Evolutionary conservation across 2,329 filamentous ascomycete genomes (phyloP).

Genomic region (Trichoderma polysporum): DNA sequence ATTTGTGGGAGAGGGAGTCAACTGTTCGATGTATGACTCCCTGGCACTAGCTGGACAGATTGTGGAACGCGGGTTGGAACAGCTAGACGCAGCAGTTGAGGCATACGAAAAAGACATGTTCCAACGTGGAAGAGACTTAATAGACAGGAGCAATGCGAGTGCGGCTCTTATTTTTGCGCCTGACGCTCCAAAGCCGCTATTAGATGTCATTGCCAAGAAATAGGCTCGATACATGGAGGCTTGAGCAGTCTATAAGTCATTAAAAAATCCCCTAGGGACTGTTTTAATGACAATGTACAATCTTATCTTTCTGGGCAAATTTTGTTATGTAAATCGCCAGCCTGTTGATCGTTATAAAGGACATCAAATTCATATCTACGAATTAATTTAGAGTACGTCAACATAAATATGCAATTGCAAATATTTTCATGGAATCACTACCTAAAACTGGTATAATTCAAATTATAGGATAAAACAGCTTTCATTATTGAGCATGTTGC

Average conservation of each 20-base stretch:
- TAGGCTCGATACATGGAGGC: not conserved
- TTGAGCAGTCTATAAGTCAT: not conserved
- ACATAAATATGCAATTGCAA: not conserved
- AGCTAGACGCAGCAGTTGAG: not conserved
- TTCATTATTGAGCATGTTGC: too few species aligned
- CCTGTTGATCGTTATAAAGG: not conserved
- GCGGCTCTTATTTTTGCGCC: not conserved
- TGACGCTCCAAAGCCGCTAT: not conserved
- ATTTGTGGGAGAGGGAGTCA: conserved; percentile 16
- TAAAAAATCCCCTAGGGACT: not conserved
- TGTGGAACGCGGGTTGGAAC: not conserved
- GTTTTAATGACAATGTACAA: not conserved
- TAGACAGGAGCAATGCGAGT: conserved; percentile 2
- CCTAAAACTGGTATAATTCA: too few species aligned
- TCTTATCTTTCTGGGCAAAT: not conserved
- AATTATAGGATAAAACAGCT: too few species aligned
- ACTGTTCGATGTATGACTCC: conserved; percentile 11
- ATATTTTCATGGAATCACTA: too few species aligned
- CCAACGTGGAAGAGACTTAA: not conserved
- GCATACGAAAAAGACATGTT: conserved; percentile 19
- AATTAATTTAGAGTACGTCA: not conserved
- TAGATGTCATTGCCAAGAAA: not conserved
- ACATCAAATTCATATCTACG: too few species aligned
- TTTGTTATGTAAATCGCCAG: not conserved
- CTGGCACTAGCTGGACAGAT: not conserved